Base-by-base conservation (phyloP, 2,329 filamentous ascomycete genomes). In the Plenodomus biglobosus region DNA sequence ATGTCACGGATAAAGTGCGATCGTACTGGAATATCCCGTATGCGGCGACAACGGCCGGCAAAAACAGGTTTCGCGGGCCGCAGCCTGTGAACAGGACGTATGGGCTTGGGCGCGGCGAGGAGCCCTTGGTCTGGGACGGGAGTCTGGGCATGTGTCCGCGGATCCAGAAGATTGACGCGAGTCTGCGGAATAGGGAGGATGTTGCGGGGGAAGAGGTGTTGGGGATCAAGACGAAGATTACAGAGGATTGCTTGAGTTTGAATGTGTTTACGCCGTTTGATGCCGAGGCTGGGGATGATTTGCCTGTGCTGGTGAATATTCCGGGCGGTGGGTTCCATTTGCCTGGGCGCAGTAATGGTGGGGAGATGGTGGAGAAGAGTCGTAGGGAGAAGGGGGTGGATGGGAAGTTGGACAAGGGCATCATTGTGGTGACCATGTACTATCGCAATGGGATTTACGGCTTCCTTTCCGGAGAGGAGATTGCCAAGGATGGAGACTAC, bases 251-350 rank as follows among this genome's bases (percentile, higher is more conserved):
- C 43, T 50, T 78, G 56, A 77, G 72, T 54, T 58, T 78, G 17
- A 68, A 69, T 36, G 66, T 69, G 8, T 69, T 69, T 42, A 62
- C 62, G 24, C 66, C 66, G 3, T 54, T 62, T 27, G 66, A 69
- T 48, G 66, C 66, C 10, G 58, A 68, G 40, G 44, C 65, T 21
- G 66, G 66, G 10, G 66, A 69, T 20, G 65, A 69, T 32, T 42
- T 69, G 11, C 59, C 72, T 22, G 73, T 76, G 0, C 57, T 74
- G 17, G 70, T 78, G 1, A 77, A 76, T 51, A 77, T 77, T 59
- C 76, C 76, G 18, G 75, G 75, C 5, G 75, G 73, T 36, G 73
- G 73, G 0, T 75, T 75, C 61, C 73, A 75, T 42, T 46, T 68
- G 2, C 66, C 66, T 15, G 66, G 66, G 7, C 56, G 66, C 24